Conservation (phyloP, 805 yeast genomes). For the Yamadazyma kitorensis region DNA sequence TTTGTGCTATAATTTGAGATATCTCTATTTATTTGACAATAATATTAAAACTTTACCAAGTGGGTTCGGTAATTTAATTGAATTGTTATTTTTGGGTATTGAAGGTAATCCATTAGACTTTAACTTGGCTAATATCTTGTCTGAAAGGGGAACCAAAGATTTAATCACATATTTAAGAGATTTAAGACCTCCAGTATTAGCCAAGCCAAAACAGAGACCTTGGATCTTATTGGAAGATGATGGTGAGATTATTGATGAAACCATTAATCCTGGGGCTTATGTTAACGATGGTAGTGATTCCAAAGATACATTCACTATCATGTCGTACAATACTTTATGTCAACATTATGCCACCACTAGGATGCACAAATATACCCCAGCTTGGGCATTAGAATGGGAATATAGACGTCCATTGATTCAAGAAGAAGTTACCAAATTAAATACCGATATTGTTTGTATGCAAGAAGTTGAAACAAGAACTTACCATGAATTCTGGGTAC, state of each 20-base stretch:
- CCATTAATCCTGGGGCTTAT: conserved; percentile 29
- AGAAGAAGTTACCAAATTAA: conserved; percentile 62
- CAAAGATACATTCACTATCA: conserved; percentile 59
- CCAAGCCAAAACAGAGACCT: conserved; percentile 69
- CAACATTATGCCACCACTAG: conserved; percentile 93
- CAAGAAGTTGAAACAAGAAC: conserved; percentile 94
- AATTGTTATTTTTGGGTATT: conserved; percentile 81
- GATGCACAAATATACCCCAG: conserved; percentile 91
- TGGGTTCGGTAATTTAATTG: conserved; percentile 82
- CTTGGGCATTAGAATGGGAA: conserved; percentile 96
- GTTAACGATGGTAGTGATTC: conserved; percentile 20
- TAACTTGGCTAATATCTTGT: conserved; percentile 60
- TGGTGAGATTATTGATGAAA: conserved; percentile 54
- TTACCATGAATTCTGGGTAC: conserved; percentile 83
- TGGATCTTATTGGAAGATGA: conserved; percentile 81
- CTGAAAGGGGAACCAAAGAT: conserved; percentile 82
- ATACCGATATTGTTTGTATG: conserved; percentile 80
- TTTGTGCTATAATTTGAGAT: conserved; percentile 72
- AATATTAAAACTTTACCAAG: conserved; percentile 70
- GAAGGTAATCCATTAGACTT: conserved; percentile 88
- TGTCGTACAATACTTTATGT: conserved; percentile 89
- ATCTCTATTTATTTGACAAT: conserved; percentile 85
- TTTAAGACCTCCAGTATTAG: conserved; percentile 58
- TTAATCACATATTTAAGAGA: conserved; percentile 81
- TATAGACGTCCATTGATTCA: conserved; percentile 76